phyloP scores from a whole-genome alignment of 1,284 basidiomycete genomes.

The Rhizoctonia solani region DNA sequence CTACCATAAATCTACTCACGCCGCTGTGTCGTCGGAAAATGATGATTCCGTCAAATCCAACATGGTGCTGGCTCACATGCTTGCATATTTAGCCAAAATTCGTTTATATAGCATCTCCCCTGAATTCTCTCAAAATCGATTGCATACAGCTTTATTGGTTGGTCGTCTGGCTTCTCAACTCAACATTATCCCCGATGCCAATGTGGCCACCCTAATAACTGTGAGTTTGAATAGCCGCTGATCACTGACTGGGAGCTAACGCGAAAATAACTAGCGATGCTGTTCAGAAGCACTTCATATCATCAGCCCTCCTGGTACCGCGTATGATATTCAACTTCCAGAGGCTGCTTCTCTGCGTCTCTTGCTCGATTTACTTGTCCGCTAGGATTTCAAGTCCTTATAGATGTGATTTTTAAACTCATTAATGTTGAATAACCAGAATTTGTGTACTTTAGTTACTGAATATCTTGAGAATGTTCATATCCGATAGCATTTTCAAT shows the following conservation, averaged over 20 bases:
- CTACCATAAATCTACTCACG: neutral
- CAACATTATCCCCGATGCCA: neutral
- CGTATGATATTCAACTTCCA: no score
- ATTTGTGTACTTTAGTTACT: no score
- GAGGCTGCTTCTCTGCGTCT: no score
- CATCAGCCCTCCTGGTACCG: no score
- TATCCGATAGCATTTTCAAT: no score
- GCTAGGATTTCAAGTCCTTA: no score
- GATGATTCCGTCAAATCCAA: neutral
- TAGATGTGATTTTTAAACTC: no score
- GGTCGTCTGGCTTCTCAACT: neutral
- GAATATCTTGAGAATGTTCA: no score
- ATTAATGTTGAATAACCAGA: no score
- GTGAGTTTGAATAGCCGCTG: neutral
- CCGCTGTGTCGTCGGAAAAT: neutral
- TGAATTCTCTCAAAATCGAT: neutral
- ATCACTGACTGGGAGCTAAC: neutral
- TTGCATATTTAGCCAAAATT: constrained; percentile 6
- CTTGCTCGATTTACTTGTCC: no score
- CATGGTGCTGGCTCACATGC: neutral
- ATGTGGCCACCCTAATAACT: neutral
- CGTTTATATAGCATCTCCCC: neutral
- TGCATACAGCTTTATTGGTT: neutral
- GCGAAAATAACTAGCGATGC: neutral
- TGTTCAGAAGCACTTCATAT: constrained; percentile 11